Evolutionary conservation across 2,329 filamentous ascomycete genomes (phyloP).

Genomic region (Intubia oerlemansii): DNA sequence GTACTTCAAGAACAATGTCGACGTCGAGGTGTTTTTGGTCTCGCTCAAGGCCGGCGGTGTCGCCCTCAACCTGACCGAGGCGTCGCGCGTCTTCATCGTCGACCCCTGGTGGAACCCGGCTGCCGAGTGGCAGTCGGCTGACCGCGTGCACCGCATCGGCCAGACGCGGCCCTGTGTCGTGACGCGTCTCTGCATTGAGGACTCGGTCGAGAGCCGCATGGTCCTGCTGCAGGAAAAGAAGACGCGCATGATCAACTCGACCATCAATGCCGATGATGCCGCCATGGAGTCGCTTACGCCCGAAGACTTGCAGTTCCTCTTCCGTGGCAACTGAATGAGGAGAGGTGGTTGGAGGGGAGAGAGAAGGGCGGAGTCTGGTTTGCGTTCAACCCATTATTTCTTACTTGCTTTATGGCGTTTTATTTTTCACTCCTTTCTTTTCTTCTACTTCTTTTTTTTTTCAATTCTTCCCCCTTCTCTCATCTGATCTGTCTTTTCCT

Average conservation of each 20-base stretch:
- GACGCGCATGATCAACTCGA: constrained; percentile 91
- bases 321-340: constrained; percentile 56
- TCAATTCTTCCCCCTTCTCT: background rate
- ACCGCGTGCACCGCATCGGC: constrained; percentile 84
- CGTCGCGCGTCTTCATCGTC: constrained; percentile 84
- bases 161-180: constrained; percentile 88
- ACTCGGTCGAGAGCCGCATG: constrained; percentile 91
- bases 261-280: constrained; percentile 79
- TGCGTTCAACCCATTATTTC: no score
- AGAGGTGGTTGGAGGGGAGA: no score
- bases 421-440: background rate
- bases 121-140: constrained; percentile 96
- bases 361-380: no score
- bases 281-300: constrained; percentile 82
- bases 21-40: constrained; percentile 90
- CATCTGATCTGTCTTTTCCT: background rate
- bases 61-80: constrained; percentile 85
- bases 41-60: constrained; percentile 93
- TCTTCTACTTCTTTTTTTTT: background rate
- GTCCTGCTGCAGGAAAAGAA: constrained; percentile 96
- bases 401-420: no score
- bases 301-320: constrained; percentile 90
- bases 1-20: constrained; percentile 85
- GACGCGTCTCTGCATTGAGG: constrained; percentile 85
- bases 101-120: constrained; percentile 99